Evolutionary conservation across 2,329 filamentous ascomycete species (phyloP), one percentile per base, ranked within the genome.

Genomic region (Aspergillus sp.): DNA sequence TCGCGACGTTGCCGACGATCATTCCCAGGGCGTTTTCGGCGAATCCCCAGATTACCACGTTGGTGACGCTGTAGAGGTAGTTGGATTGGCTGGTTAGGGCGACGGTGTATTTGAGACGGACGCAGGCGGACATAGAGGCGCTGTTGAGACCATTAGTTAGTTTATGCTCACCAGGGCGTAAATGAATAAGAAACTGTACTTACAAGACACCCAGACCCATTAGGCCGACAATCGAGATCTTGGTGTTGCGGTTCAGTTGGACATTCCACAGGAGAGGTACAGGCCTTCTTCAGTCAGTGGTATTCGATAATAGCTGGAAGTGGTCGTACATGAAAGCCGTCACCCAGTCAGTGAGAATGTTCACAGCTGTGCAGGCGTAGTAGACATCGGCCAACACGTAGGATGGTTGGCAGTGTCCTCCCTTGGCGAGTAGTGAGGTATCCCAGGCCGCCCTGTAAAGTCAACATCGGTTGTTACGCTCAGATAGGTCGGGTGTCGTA

Each of bases 1-100:
- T 77, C 8, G 79, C 79, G 36, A 81, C 71, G 5, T 79, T 82
- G 3, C 80, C 81, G 10, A 82, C 80, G 9, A 80, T 75, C 62
- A 84, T 81, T n/a, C 81, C 82, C 17, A 79, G 80, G 13, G 79
- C 82, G 32, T 80, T 79, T 62, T 83, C 82, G 25, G 82, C 74
- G 28, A 82, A 75, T 4, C 80, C 80, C 79, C 80, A 82, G 51
- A 80, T 72, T 0, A 76, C 76, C 38, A 81, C 79, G 47, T 77
- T 74, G 30, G 76, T 77, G 12, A 77, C 74, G 57, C 71, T 67
- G 67, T 70, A 78, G 67, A 80, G 74, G 63, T 76, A 80, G 56
- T 80, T 75, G 10, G 65, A 60, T 5, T 74, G 72, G 61, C 78
- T 69, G 58, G 72, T 75, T 58, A 80, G 78, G 13, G 76, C 70